Percentiles rank a stretch among this genome's conserved stretches.
phyloP scores from a whole-genome alignment of 2,329 filamentous ascomycete genomes.

The Diaporthe destruens region DNA sequence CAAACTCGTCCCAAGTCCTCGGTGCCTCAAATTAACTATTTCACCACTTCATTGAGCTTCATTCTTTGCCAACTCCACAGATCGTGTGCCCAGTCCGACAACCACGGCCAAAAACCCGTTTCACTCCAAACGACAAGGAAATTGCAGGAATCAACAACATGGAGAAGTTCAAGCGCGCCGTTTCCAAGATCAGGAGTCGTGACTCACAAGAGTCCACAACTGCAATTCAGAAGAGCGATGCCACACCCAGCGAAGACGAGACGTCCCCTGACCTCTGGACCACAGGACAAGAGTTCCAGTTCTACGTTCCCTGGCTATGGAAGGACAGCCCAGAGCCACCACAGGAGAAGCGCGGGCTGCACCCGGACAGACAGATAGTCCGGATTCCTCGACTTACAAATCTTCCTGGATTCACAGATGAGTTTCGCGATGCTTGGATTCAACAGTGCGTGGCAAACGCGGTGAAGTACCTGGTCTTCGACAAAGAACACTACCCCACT shows the following conservation, averaged over 20 bases:
- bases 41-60: background rate
- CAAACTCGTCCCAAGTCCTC: background rate
- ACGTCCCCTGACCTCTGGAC: background rate
- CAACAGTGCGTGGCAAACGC: background rate
- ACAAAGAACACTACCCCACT: background rate
- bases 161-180: background rate
- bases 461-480: background rate
- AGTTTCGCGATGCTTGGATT: background rate
- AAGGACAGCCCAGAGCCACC: background rate
- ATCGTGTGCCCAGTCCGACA: background rate
- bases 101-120: background rate
- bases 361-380: background rate
- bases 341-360: background rate
- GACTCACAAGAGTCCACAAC: background rate
- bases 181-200: background rate
- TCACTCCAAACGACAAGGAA: background rate
- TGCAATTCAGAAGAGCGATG: background rate
- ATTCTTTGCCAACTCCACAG: background rate
- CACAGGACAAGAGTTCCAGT: conserved; percentile 5
- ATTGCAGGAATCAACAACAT: background rate
- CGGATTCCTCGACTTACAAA: background rate
- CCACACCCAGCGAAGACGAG: background rate
- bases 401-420: background rate
- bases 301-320: conserved; percentile 19
- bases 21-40: background rate